These are phyloP conservation scores for Chlamydomonas applanata DNA, from an alignment of 139 green algal genomes.

Conservation along the genomic window DNA sequence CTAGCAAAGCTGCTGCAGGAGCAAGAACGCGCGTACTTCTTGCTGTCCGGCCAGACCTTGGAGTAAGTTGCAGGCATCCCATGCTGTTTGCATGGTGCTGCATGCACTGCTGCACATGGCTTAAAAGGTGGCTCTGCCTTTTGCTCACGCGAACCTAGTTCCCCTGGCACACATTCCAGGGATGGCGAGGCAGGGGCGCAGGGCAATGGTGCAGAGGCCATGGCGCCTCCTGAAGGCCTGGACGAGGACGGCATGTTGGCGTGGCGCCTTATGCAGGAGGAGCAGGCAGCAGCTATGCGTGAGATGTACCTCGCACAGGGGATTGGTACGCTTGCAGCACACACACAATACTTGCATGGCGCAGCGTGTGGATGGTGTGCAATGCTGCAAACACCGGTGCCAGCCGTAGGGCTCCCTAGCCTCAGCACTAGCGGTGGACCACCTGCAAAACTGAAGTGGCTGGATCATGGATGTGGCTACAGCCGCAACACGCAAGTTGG, in stretches of 20 bases:
- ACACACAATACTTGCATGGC: too few species aligned
- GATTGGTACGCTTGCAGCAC: too few species aligned
- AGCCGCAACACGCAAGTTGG: too few species aligned
- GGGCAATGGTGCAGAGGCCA: constrained; percentile 5
- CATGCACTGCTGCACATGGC: background rate
- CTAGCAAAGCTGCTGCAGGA: constrained; percentile 24
- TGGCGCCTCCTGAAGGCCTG: too few species aligned
- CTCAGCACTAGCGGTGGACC: too few species aligned
- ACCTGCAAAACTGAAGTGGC: background rate
- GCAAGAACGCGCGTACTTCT: constrained; percentile 15
- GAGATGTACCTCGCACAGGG: too few species aligned
- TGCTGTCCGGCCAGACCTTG: background rate
- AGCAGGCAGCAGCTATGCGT: background rate
- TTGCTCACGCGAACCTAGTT: too few species aligned
- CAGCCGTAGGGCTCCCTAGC: too few species aligned
- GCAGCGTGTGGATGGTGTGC: too few species aligned
- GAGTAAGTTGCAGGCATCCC: background rate
- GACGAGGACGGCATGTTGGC: background rate
- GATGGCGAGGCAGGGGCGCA: constrained; percentile 5
- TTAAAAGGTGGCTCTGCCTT: constrained; percentile 4
- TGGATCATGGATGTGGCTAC: background rate
- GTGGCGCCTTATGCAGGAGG: background rate
- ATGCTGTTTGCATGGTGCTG: background rate
- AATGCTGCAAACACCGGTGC: too few species aligned
- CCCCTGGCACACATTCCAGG: too few species aligned